Evolutionary conservation across 2,329 filamentous ascomycete genomes (phyloP), one percentile per base, ranked within the genome.

Genomic region (Penicillium sp.): DNA sequence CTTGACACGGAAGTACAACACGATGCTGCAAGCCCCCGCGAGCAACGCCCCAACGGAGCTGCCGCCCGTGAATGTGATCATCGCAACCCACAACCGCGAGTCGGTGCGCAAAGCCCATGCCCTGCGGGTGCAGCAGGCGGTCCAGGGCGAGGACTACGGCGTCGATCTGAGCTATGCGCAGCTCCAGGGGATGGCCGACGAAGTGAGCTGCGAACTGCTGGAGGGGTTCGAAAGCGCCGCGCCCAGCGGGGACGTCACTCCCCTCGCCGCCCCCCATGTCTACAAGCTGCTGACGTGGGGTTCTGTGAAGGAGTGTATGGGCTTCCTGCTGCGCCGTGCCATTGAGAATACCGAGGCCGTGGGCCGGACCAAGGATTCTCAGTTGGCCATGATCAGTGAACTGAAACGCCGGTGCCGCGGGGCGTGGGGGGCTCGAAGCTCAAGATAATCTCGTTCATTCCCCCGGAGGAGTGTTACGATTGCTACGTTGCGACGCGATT

Each of bases 141-240:
- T 63, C n/a, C 51, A 61, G 3, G 74, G 74, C 25, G 61, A 69
- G 49, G 35, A 51, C 32, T 58, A 62, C 33, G 59, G 64, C 26
- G 63, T 70, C 32, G 69, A 75, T 10, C 65, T 80, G 2, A 68
- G 70, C 23, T 89, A 87, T 63, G 86, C 86, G 2, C 90, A 96
- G 69, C 78, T 96, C 1, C 86, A 91, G 71, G 90, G 91, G 27
- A 97, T 97, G 91, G 91, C 91, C 1, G 91, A 97, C 54, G 90
- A 96, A 61, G 81, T 97, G 36, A 88, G 84, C 41, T 76, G 77
- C 50, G 71, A 74, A 25, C 62, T 82, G 1, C 66, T 81, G 11
- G 67, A 77, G 41, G 67, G 54, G 48, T 65, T 56, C 54, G 56
- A 54, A 53, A 57, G 45, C 14, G 50, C 56, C 10, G 57, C 57